A percentile compares a stretch with the other conserved stretches of the same genome.
These are phyloP conservation scores for Hepatocystis sp. DNA, from an alignment of 169 alveolate species.

Conservation along the genomic window DNA sequence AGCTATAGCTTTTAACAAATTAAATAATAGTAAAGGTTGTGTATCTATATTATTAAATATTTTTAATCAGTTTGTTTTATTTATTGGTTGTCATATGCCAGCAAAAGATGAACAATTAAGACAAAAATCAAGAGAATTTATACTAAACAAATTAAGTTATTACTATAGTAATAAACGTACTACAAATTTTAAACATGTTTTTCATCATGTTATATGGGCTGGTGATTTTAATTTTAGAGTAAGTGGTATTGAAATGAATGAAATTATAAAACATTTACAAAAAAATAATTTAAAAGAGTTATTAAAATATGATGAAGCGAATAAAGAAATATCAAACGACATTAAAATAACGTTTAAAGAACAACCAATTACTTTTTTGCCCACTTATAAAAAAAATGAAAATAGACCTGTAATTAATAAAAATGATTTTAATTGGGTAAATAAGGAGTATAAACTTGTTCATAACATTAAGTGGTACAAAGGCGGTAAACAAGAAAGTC, in stretches of 20 bases:
- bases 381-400: slow-evolving; percentile 89
- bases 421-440: slow-evolving; percentile 81
- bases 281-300: slow-evolving; percentile 55
- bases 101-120: slow-evolving; percentile 81
- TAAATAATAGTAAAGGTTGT: slow-evolving; percentile 89
- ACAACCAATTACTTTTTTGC: slow-evolving; percentile 83
- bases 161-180: slow-evolving; percentile 80
- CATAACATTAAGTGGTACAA: slow-evolving; percentile 88
- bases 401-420: slow-evolving; percentile 83
- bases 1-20: slow-evolving; percentile 77
- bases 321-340: slow-evolving; percentile 34
- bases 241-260: slow-evolving; percentile 57
- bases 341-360: slow-evolving; percentile 83
- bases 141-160: slow-evolving; percentile 78
- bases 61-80: slow-evolving; percentile 80
- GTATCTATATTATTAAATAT: slow-evolving; percentile 82
- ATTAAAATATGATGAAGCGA: slow-evolving; percentile 54
- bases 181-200: slow-evolving; percentile 82
- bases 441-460: slow-evolving; percentile 83
- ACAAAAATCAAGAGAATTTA: slow-evolving; percentile 80
- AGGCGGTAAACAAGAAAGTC: slow-evolving; percentile 81
- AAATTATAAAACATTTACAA: slow-evolving; percentile 66
- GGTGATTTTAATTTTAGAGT: slow-evolving; percentile 90
- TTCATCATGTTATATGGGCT: slow-evolving; percentile 91
- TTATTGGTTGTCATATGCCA: slow-evolving; percentile 91